Percentiles rank a stretch among this genome's conserved stretches.
Conservation (phyloP, 1,284 basidiomycete species). For the Malassezia sympodialis region DNA sequence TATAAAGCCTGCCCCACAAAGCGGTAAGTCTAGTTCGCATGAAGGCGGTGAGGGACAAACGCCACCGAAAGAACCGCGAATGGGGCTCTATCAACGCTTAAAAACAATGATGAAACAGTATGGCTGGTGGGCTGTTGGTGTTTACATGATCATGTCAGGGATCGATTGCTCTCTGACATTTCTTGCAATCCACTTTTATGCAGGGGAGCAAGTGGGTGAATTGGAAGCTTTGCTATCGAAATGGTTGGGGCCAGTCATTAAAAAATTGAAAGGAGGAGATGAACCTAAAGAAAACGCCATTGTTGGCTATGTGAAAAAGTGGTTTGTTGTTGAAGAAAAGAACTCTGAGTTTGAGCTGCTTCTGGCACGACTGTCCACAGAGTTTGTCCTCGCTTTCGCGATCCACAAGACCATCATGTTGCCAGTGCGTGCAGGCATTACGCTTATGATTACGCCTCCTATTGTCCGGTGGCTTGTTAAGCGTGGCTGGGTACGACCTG, state of each 20-base stretch:
- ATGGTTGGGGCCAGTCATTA: conserved; percentile 36
- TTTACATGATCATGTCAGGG: conserved; percentile 31
- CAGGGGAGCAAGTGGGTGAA: conserved; percentile 75
- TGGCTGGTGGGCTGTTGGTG: conserved; percentile 45
- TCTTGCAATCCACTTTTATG: conserved; percentile 70
- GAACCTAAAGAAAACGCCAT: not conserved
- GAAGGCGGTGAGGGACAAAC: not conserved
- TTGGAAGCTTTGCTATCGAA: conserved; percentile 55
- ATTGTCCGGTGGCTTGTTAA: conserved; percentile 55
- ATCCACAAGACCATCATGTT: conserved; percentile 90
- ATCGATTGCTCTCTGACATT: conserved; percentile 58
- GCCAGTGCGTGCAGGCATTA: conserved; percentile 79
- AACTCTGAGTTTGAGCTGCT: not conserved
- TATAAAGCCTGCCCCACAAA: not conserved
- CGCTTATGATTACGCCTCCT: conserved; percentile 73
- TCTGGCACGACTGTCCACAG: conserved; percentile 60
- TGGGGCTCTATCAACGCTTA: conserved; percentile 25
- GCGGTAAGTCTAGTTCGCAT: not conserved
- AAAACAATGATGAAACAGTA: conserved; percentile 36
- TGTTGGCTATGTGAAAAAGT: not conserved
- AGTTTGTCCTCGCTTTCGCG: conserved; percentile 81
- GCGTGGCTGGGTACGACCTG: conserved; percentile 36
- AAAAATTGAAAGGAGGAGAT: conserved; percentile 12
- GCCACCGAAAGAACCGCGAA: not conserved
- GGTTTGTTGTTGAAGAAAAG: conserved; percentile 2